Conservation (phyloP, 164 flowering plant genomes). For the Vitis labrusca region DNA sequence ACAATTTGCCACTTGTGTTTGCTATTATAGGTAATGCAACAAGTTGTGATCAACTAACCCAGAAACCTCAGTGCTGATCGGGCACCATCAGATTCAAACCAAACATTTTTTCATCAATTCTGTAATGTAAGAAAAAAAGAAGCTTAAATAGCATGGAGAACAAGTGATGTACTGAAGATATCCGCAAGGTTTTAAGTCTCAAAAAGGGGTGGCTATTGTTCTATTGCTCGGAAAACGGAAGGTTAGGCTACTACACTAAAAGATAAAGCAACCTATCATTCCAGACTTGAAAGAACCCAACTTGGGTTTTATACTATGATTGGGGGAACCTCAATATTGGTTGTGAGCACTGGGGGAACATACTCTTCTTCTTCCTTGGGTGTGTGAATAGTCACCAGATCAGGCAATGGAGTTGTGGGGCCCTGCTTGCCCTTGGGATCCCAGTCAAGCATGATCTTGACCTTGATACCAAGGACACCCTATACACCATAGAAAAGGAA, state of each 20-base stretch:
- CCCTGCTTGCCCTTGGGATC: conserved; percentile 42
- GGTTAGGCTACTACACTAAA: no score
- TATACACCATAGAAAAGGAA: conserved; percentile 1
- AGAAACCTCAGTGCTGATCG: no score
- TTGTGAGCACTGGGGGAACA: conserved; percentile 10
- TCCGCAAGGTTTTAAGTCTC: no score
- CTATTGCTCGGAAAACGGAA: no score
- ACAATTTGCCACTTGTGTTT: no score
- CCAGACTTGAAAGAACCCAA: background rate
- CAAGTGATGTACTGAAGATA: no score
- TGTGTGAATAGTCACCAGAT: conserved; percentile 30
- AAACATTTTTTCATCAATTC: no score
- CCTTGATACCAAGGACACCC: conserved; percentile 44
- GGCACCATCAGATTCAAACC: no score
- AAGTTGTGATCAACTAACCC: no score
- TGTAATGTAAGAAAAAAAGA: no score
- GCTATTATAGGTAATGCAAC: no score
- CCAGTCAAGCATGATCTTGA: conserved; percentile 44
- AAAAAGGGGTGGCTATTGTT: background rate
- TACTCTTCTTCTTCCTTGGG: conserved; percentile 35
- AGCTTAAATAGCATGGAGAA: no score
- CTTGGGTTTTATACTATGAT: conserved; percentile 5
- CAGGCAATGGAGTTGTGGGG: conserved; percentile 33
- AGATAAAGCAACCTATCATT: background rate
- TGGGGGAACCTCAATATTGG: conserved; percentile 16